Conservation (phyloP, 1,284 basidiomycete genomes). For the Trametes hirsuta region DNA sequence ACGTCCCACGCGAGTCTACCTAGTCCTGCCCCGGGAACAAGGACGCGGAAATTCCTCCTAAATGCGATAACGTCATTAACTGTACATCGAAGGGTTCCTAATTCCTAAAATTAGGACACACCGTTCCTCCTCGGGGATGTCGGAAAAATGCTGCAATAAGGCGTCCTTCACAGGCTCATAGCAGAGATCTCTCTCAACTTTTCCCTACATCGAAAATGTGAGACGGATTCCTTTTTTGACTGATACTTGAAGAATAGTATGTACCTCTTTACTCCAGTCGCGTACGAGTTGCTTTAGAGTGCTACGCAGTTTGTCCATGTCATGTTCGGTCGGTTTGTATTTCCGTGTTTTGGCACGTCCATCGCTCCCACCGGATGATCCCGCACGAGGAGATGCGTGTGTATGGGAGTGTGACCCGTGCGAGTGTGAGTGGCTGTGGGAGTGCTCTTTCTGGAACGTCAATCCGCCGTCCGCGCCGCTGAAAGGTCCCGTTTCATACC, state of each 20-base stretch:
- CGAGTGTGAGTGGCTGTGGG: conserved; percentile 29
- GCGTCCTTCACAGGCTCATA: conserved; percentile 84
- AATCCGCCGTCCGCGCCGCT: too few relatives aligned
- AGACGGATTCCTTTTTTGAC: background rate
- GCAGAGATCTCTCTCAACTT: conserved; percentile 72
- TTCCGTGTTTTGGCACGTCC: conserved; percentile 23
- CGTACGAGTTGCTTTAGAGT: conserved; percentile 90
- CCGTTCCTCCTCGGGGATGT: conserved; percentile 58
- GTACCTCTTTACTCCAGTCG: conserved; percentile 81
- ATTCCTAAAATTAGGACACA: conserved; percentile 28
- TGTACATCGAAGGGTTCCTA: background rate
- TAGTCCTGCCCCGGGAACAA: conserved; percentile 88
- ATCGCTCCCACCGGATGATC: conserved; percentile 16
- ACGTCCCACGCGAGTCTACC: conserved; percentile 88
- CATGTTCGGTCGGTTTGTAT: conserved; percentile 64
- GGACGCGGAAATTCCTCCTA: conserved; percentile 66
- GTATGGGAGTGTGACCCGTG: conserved; percentile 34
- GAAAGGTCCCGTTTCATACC: too few relatives aligned
- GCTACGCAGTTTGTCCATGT: conserved; percentile 87
- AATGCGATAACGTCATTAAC: too few relatives aligned
- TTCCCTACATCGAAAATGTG: conserved; percentile 52
- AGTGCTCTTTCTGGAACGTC: conserved; percentile 5
- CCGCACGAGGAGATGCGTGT: conserved; percentile 30
- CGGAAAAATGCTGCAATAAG: conserved; percentile 60
- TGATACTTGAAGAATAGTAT: background rate